Conservation (phyloP, 1,284 basidiomycete genomes). For the Malassezia vespertilionis region DNA sequence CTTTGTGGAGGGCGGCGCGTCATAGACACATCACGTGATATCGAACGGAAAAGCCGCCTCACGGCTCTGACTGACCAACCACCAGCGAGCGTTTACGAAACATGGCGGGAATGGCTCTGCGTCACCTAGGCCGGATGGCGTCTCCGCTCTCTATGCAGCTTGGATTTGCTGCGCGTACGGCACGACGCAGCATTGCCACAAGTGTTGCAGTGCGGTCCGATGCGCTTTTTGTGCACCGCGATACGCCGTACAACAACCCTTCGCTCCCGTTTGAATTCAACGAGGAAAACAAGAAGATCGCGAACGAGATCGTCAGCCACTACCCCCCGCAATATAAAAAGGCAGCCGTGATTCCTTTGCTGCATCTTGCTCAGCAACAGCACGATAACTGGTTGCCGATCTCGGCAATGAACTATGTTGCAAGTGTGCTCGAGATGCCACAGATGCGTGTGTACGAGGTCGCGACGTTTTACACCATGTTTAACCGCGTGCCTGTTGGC, state of each 20-base stretch:
- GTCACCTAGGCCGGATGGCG: not conserved
- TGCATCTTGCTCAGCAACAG: constrained; percentile 91
- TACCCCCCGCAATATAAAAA: constrained; percentile 98
- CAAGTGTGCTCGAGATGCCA: constrained; percentile 74
- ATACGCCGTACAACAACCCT: constrained; percentile 67
- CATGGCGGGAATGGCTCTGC: constrained; percentile 15
- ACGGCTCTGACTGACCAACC: too few relatives aligned
- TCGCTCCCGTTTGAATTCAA: constrained; percentile 79
- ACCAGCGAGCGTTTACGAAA: constrained; percentile 13
- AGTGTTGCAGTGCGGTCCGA: constrained; percentile 30
- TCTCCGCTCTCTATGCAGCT: not conserved
- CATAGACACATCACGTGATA: constrained; percentile 3
- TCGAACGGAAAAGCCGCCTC: not conserved
- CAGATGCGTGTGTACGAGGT: constrained; percentile 99
- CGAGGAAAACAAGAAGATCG: constrained; percentile 68
- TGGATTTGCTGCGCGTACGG: not conserved
- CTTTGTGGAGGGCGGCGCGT: not conserved
- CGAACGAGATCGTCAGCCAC: constrained; percentile 75
- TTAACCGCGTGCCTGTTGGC: constrained; percentile 69
- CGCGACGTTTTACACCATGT: constrained; percentile 99
- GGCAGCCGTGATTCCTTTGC: constrained; percentile 80
- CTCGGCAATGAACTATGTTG: constrained; percentile 96
- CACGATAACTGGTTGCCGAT: constrained; percentile 99
- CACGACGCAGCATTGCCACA: constrained; percentile 23
- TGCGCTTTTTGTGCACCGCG: constrained; percentile 58